phyloP scores from a whole-genome alignment of 306 rosid species.

The Fragaria iinumae region DNA sequence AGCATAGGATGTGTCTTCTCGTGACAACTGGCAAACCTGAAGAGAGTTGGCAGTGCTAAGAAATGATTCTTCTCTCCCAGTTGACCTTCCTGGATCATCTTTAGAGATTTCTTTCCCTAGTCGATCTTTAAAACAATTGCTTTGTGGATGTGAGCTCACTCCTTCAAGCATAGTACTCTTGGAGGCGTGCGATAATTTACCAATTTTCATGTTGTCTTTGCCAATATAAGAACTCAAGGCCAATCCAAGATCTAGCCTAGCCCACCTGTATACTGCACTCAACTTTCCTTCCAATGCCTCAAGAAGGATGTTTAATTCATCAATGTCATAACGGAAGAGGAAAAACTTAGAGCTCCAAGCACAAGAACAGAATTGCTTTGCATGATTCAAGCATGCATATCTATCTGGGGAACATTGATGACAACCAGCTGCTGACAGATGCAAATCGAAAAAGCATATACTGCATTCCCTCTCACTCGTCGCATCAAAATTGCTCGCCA shows the following conservation, averaged over 20 bases:
- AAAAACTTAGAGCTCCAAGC: slow-evolving; percentile 71
- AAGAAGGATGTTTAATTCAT: slow-evolving; percentile 74
- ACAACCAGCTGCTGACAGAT: slow-evolving; percentile 93
- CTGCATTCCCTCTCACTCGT: slow-evolving; percentile 84
- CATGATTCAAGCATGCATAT: slow-evolving; percentile 95
- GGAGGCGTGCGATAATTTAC: slow-evolving; percentile 16
- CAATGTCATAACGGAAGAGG: slow-evolving; percentile 86
- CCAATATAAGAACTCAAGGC: slow-evolving; percentile 65
- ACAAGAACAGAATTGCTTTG: slow-evolving; percentile 84
- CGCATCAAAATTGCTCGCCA: slow-evolving; percentile 88
- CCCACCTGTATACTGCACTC: slow-evolving; percentile 97
- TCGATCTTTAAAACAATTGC: slow-evolving; percentile 36
- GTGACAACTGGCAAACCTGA: slow-evolving; percentile 50
- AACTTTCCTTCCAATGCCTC: slow-evolving; percentile 97
- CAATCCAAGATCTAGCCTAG: slow-evolving; percentile 85
- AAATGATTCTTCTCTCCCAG: slow-evolving; percentile 43
- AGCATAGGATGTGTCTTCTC: slow-evolving; percentile 45
- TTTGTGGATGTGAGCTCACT: slow-evolving; percentile 33
- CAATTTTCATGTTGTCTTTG: slow-evolving; percentile 30
- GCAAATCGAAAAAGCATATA: slow-evolving; percentile 86
- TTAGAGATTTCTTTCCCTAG: slow-evolving; percentile 38
- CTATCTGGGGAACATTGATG: slow-evolving; percentile 74
- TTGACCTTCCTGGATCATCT: slow-evolving; percentile 32
- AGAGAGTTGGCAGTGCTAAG: slow-evolving; percentile 30
- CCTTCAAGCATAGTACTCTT: slow-evolving; percentile 38